Base-by-base conservation (phyloP, 2,329 filamentous ascomycete species). In the Thelonectria blattea region DNA sequence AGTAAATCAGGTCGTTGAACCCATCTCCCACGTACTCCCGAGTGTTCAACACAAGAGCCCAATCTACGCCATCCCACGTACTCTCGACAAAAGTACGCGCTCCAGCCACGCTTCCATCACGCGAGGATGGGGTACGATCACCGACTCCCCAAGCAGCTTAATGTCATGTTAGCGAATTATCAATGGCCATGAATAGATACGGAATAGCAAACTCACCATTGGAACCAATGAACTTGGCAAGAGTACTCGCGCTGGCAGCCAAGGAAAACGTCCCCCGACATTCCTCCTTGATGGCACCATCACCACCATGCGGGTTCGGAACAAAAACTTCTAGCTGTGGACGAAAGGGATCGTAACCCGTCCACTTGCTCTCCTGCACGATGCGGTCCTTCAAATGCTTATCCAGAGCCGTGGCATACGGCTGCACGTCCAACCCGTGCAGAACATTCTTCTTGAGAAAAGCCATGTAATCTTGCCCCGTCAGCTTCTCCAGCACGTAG, bases 261-360 rank as follows among this genome's bases (percentile, higher is more conserved):
- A 62, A 54, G 5, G 60, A 58, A 43, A 68, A 61, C 1, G 52
- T 56, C 5, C 64, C 64, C 3, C 50, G 54, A 3, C 56, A 61
- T 15, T 68, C 62, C 43, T 68, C 66, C 27, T 68, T 68, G n/a
- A 68, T 54, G 2, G 49, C 53, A 9, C 66, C 66, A 5, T 64
- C 58, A 12, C 64, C 66, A 37, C 64, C 60, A 17, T 59, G 30
- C 5, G 52, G 53, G 1, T 27, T 51, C 6, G 59, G 54, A 3
- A 67, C 58, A n/a, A 47, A 9, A 2, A 57, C 22, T 1, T 34
- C 6, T 1, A 52, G 49, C 15, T 50, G 45, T 1, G 62, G 66
- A 1, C 52, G 41, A 2, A 50, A 52, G 1, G 66, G 45, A 15
- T 68, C 56, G 0, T 14, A 32, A 10, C 57, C 65, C 5, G 50